phyloP scores from a whole-genome alignment of 768 basidiomycete genomes.

The Xerocomus brunneocitrinus region DNA sequence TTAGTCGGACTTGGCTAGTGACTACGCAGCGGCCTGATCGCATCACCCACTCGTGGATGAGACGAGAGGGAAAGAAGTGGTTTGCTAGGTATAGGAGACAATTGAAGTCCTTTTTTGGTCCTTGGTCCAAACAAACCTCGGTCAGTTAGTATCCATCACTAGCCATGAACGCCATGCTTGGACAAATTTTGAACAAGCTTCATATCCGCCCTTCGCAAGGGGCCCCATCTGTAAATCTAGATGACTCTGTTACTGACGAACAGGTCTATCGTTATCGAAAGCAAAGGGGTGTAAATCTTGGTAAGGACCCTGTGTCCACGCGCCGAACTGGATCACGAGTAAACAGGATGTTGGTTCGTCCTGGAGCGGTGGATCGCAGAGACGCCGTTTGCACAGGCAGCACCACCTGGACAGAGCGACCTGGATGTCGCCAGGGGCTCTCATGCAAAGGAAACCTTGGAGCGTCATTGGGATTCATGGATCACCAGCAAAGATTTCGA shows the following conservation, averaged over 20 bases:
- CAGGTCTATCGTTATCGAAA: slow-evolving; percentile 56
- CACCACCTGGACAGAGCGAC: slow-evolving; percentile 57
- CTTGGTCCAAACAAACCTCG: too few relatives aligned
- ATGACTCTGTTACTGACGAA: slow-evolving; percentile 4
- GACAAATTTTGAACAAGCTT: slow-evolving; percentile 16
- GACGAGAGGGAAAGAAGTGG: too few relatives aligned
- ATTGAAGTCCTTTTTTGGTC: slow-evolving; percentile 9
- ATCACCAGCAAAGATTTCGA: slow-evolving; percentile 49
- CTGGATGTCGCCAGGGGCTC: slow-evolving; percentile 61
- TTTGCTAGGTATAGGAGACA: not conserved
- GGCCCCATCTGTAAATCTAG: slow-evolving; percentile 3
- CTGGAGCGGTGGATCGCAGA: slow-evolving; percentile 74
- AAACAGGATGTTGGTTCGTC: slow-evolving; percentile 70
- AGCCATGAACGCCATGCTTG: slow-evolving; percentile 12
- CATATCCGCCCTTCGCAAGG: slow-evolving; percentile 1
- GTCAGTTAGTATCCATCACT: not conserved
- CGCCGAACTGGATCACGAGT: slow-evolving; percentile 7
- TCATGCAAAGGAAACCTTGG: slow-evolving; percentile 39
- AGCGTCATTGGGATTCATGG: slow-evolving; percentile 51
- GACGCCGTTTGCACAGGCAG: slow-evolving; percentile 51
- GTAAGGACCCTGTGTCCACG: slow-evolving; percentile 32
- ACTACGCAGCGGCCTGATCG: slow-evolving; percentile 2
- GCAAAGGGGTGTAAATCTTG: slow-evolving; percentile 80
- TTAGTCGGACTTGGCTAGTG: too few relatives aligned
- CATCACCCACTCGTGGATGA: not conserved